Evolutionary conservation across 305 asterid species (phyloP).

Genomic region (Fraxinus sp.): DNA sequence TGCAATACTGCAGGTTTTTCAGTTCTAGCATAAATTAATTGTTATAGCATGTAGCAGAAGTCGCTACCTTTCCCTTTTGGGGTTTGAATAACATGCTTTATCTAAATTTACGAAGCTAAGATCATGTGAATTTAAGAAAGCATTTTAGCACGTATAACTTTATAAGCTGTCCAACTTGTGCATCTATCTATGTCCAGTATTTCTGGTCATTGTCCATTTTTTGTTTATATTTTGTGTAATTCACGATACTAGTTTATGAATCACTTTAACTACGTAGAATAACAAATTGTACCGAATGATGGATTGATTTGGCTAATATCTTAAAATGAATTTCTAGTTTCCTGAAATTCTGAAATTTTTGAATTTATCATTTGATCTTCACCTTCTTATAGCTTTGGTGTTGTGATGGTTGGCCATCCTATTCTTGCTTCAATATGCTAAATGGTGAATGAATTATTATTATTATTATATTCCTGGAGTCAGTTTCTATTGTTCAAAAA

Average conservation of each 20-base stretch:
- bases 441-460: background rate
- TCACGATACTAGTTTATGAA: background rate
- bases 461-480: background rate
- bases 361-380: background rate
- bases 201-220: background rate
- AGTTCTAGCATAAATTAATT: background rate
- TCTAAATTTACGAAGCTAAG: slow-evolving; percentile 11
- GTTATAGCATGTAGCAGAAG: background rate
- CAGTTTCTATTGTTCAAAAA: slow-evolving; percentile 14
- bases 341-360: background rate
- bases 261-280: background rate
- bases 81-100: background rate
- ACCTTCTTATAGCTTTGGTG: background rate
- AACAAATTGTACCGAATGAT: background rate
- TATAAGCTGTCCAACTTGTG: slow-evolving; percentile 2
- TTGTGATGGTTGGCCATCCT: background rate
- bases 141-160: background rate
- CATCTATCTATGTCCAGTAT: background rate
- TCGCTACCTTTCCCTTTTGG: background rate
- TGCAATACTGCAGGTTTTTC: background rate
- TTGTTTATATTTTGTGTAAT: background rate
- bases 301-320: background rate
- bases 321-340: background rate
- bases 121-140: slow-evolving; percentile 1
- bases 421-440: slow-evolving; percentile 9